Percentiles rank a stretch among this genome's conserved stretches.
Evolutionary conservation across 2,329 filamentous ascomycete genomes (phyloP).

Genomic region (Aureobasidium sp.): DNA sequence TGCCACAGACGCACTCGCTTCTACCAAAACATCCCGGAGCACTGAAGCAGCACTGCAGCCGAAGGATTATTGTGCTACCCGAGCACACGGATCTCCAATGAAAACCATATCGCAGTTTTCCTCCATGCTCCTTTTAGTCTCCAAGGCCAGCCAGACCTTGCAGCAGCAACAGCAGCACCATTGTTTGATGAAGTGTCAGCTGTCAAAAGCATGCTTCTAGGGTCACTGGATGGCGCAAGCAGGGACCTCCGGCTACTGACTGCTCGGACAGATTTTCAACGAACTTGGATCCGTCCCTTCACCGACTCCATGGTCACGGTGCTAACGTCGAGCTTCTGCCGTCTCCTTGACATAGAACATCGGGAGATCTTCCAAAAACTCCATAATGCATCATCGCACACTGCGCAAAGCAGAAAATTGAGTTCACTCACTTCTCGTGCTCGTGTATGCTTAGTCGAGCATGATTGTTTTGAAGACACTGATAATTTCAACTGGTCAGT

Average conservation of each 20-base stretch:
- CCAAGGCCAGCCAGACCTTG: background rate
- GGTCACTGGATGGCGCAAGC: constrained; percentile 1
- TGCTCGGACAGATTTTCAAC: constrained; percentile 1
- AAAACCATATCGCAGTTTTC: background rate
- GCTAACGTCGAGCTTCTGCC: background rate
- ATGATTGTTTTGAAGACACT: background rate
- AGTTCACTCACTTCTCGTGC: background rate
- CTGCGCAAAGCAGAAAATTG: background rate
- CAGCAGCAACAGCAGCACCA: background rate
- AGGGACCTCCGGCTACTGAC: background rate
- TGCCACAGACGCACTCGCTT: background rate
- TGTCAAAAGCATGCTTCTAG: background rate
- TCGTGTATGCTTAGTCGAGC: background rate
- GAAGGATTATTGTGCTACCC: background rate
- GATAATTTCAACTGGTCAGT: background rate
- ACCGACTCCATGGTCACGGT: constrained; percentile 9
- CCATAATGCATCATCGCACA: background rate
- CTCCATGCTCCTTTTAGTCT: background rate
- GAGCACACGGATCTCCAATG: background rate
- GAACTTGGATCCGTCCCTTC: background rate
- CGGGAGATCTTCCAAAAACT: background rate
- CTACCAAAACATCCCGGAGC: background rate
- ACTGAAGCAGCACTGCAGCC: background rate
- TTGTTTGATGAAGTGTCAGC: background rate
- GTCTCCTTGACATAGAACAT: background rate